Evolutionary conservation across 2,329 filamentous ascomycete species (phyloP).

Genomic region (Rhexocercosporidium sp.): DNA sequence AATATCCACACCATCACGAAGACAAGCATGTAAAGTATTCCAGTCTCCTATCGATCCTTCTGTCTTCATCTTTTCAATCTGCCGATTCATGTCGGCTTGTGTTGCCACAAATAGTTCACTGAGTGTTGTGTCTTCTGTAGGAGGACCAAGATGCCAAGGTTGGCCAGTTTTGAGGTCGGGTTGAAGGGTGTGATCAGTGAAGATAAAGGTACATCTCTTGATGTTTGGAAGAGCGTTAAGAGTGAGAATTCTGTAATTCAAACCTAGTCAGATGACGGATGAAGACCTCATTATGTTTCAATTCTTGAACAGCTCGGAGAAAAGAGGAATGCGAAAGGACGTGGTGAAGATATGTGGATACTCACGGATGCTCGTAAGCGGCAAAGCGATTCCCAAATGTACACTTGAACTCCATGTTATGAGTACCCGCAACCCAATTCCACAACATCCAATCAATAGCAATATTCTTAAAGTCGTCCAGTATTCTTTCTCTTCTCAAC

Average conservation of each 20-base stretch:
- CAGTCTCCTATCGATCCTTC: background rate
- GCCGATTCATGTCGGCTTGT: background rate
- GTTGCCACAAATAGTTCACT: background rate
- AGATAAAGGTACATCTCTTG: conserved; percentile 17
- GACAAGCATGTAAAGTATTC: background rate
- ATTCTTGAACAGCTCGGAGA: no score
- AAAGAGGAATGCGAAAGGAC: no score
- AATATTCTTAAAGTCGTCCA: conserved; percentile 18
- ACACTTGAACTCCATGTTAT: conserved; percentile 5
- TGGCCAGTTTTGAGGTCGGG: conserved; percentile 4
- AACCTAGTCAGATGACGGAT: no score
- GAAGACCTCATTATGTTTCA: no score
- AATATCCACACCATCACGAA: conserved; percentile 12
- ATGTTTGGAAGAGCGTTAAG: conserved; percentile 6
- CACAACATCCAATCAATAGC: conserved; percentile 25
- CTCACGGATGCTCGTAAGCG: conserved; percentile 22
- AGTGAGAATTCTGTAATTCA: no score
- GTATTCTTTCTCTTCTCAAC: background rate
- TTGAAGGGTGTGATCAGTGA: conserved; percentile 14
- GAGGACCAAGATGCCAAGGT: conserved; percentile 15
- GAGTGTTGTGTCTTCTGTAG: conserved; percentile 1
- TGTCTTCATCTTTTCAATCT: background rate
- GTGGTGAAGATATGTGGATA: background rate
- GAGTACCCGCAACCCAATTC: conserved; percentile 9
- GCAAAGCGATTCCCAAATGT: conserved; percentile 10